phyloP scores from a whole-genome alignment of 1,284 basidiomycete species.

The Moniliella sp. region DNA sequence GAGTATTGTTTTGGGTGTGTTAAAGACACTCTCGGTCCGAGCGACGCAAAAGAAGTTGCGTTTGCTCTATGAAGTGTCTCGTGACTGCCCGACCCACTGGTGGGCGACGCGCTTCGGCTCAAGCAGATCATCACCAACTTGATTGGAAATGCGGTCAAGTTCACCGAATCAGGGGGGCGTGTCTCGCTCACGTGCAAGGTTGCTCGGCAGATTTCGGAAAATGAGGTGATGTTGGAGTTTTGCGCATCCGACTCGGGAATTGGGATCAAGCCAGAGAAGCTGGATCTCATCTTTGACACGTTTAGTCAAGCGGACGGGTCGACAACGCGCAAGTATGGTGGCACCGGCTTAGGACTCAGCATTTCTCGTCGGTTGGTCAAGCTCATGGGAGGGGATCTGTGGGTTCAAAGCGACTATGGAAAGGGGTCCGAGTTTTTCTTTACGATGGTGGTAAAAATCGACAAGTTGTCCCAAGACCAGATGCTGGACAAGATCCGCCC shows the following conservation, averaged over 20 bases:
- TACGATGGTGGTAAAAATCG: conserved; percentile 44
- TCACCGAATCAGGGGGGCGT: conserved; percentile 24
- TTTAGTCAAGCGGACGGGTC: conserved; percentile 30
- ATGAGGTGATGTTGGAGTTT: too few relatives aligned
- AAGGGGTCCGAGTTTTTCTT: conserved; percentile 94
- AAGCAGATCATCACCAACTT: conserved; percentile 34
- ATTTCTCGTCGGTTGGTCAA: conserved; percentile 23
- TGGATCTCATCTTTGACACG: conserved; percentile 34
- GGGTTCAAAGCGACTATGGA: too few relatives aligned
- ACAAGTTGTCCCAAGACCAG: conserved; percentile 20
- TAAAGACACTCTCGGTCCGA: conserved; percentile 29
- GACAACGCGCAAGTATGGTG: conserved; percentile 21
- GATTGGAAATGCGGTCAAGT: conserved; percentile 36
- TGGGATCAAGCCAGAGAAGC: conserved; percentile 10
- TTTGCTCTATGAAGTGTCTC: conserved; percentile 24
- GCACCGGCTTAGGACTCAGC: conserved; percentile 24
- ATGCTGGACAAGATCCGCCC: conserved; percentile 29
- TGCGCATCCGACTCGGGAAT: too few relatives aligned
- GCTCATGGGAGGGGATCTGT: conserved; percentile 27
- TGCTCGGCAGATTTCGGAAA: too few relatives aligned
- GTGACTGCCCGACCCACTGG: conserved; percentile 15
- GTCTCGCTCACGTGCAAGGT: too few relatives aligned
- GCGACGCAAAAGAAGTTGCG: conserved; percentile 30
- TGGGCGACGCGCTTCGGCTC: conserved; percentile 21
- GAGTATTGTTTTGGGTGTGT: conserved; percentile 28